A percentile compares a stretch with the other conserved stretches of the same genome.
These are phyloP conservation scores for Phytophthora sp. DNA, from an alignment of 352 stramenopile species.

Conservation along the genomic window DNA sequence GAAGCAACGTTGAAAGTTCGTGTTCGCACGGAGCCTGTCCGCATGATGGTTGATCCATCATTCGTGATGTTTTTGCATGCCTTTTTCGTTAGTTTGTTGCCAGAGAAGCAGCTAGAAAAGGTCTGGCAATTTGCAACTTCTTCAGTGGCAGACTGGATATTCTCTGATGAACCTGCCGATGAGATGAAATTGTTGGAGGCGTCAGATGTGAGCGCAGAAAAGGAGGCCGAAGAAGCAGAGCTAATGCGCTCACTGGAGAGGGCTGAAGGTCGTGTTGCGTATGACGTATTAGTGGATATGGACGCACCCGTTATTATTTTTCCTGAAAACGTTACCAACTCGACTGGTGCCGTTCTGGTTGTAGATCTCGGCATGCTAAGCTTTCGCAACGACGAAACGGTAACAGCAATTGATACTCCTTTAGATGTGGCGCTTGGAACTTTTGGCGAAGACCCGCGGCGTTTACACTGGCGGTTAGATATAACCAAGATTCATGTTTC, in stretches of 20 bases:
- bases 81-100: conserved; percentile 75
- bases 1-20: conserved; percentile 45
- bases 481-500: conserved; percentile 68
- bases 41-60: conserved; percentile 70
- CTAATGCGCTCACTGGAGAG: conserved; percentile 45
- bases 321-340: conserved; percentile 52
- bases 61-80: conserved; percentile 73
- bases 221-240: conserved; percentile 49
- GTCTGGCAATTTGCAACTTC: conserved; percentile 85
- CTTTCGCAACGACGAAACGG: conserved; percentile 57
- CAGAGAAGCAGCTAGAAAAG: conserved; percentile 73
- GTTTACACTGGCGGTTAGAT: conserved; percentile 64
- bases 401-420: conserved; percentile 18
- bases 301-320: conserved; percentile 78
- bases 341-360: conserved; percentile 52
- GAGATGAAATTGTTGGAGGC: conserved; percentile 20
- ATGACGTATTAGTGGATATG: conserved; percentile 78
- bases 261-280: conserved; percentile 36
- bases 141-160: conserved; percentile 84
- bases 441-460: conserved; percentile 17
- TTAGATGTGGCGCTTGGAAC: conserved; percentile 1
- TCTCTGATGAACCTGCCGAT: conserved; percentile 54
- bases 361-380: conserved; percentile 76
- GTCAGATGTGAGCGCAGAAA: conserved; percentile 12
- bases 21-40: conserved; percentile 64